Percentiles rank a stretch among this genome's conserved stretches.
Evolutionary conservation across 768 basidiomycete genomes (phyloP).

Genomic region (Pulveroboletus ravenelii): DNA sequence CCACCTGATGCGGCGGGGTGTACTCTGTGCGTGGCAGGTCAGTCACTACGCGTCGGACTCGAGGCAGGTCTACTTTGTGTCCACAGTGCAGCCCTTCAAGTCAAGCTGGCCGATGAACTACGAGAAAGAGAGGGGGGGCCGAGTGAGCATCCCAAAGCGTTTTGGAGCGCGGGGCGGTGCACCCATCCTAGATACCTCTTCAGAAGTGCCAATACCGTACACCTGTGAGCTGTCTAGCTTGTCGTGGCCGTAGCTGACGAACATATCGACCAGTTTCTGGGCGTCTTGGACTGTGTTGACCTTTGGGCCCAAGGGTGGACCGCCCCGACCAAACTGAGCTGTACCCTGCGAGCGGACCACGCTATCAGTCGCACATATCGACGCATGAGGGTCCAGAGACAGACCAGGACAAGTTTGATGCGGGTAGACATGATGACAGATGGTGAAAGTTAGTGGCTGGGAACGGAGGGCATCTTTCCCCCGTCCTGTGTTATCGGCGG

Average conservation of each 20-base stretch:
- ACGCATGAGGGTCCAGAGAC: neutral
- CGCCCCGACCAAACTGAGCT: conserved; percentile 12
- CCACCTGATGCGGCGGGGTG: conserved; percentile 24
- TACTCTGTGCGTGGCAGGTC: conserved; percentile 20
- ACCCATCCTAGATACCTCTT: conserved; percentile 2
- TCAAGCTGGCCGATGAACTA: conserved; percentile 15
- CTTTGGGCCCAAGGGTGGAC: conserved; percentile 1
- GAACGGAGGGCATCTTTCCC: neutral
- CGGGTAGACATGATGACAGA: neutral
- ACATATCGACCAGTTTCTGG: conserved; percentile 21
- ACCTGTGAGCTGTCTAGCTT: conserved; percentile 9
- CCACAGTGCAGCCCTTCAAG: conserved; percentile 16
- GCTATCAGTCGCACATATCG: neutral
- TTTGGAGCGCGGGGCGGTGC: neutral
- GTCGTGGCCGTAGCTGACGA: conserved; percentile 10
- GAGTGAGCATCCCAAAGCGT: neutral
- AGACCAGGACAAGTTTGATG: conserved; percentile 7
- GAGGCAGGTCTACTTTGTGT: conserved; percentile 14
- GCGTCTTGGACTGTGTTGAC: conserved; percentile 12
- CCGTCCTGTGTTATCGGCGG: neutral
- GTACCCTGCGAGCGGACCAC: conserved; percentile 6
- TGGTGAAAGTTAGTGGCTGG: neutral
- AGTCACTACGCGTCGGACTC: neutral
- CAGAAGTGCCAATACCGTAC: conserved; percentile 14
- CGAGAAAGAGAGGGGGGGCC: neutral